phyloP scores from a whole-genome alignment of 306 rosid genomes.

The Leucaena leucocephala region DNA sequence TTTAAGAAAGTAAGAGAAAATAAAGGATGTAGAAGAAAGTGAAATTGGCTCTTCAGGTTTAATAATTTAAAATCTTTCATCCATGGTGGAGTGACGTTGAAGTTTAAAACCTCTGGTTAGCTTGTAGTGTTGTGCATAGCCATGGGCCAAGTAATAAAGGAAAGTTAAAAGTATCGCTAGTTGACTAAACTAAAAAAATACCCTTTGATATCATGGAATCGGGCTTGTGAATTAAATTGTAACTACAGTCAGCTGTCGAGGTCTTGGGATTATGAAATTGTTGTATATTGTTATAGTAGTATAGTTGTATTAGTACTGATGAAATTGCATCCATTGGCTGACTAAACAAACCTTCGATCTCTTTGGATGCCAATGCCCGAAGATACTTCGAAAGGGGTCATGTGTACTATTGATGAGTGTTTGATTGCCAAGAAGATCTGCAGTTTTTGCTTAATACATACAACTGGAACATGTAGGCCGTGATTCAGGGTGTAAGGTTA shows the following conservation, averaged over 20 bases:
- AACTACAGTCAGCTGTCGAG: neutral
- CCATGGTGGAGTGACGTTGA: neutral
- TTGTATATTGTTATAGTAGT: neutral
- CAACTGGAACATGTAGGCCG: neutral
- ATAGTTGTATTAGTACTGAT: neutral
- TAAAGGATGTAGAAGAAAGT: conserved; percentile 1
- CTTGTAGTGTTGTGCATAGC: neutral
- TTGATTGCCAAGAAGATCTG: neutral
- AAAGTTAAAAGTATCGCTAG: neutral
- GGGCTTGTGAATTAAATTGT: neutral
- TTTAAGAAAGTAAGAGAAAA: conserved; percentile 9
- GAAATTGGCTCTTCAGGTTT: neutral
- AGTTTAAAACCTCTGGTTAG: neutral
- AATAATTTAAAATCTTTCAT: neutral
- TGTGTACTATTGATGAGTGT: neutral
- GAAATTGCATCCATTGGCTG: neutral
- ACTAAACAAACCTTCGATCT: too few species aligned
- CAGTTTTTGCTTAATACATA: neutral
- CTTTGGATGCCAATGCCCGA: too few species aligned
- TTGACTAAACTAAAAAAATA: neutral
- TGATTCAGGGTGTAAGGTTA: neutral
- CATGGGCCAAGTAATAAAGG: neutral
- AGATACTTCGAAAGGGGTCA: too few species aligned
- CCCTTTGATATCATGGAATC: neutral
- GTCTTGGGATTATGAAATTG: neutral